Evolutionary conservation across 495 filamentous ascomycete genomes (phyloP).

Genomic region (Ramalina intermedia): DNA sequence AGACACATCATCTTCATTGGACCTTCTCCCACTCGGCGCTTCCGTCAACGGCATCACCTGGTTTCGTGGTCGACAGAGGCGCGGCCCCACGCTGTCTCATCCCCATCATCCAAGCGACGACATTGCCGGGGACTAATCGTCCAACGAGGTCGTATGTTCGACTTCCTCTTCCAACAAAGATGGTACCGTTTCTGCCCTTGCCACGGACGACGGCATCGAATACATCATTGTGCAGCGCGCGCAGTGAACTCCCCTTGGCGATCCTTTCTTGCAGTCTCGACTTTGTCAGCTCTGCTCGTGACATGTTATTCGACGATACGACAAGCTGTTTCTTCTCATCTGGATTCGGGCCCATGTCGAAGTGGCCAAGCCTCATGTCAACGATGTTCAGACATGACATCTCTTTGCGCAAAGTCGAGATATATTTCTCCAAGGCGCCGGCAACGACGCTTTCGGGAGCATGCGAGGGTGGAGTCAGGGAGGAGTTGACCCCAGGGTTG

Average conservation of each 20-base stretch:
- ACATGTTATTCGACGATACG: slow-evolving; percentile 5
- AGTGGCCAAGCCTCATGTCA: slow-evolving; percentile 74
- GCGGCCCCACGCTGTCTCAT: neutral
- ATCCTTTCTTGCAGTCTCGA: slow-evolving; percentile 1
- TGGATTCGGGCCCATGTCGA: slow-evolving; percentile 43
- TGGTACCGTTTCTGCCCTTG: slow-evolving; percentile 22
- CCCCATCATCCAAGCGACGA: slow-evolving; percentile 87
- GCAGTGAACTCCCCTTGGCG: slow-evolving; percentile 44
- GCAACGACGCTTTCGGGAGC: slow-evolving; percentile 66
- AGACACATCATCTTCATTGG: neutral
- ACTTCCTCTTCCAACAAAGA: slow-evolving; percentile 70
- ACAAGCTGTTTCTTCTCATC: slow-evolving; percentile 13
- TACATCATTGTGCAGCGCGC: slow-evolving; percentile 68
- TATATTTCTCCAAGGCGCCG: slow-evolving; percentile 68
- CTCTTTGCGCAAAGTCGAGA: slow-evolving; percentile 60
- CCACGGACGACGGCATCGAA: slow-evolving; percentile 66
- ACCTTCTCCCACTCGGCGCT: slow-evolving; percentile 11
- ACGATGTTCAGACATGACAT: slow-evolving; percentile 61
- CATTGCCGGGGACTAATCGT: slow-evolving; percentile 57
- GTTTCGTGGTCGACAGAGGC: neutral
- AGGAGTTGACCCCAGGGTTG: slow-evolving; percentile 71
- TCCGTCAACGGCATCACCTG: neutral
- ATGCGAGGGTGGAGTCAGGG: slow-evolving; percentile 71
- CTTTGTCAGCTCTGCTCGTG: slow-evolving; percentile 3
- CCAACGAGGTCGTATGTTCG: slow-evolving; percentile 76